Evolutionary conservation across 441 rosid genomes (phyloP).

Genomic region (Flueggea neowawraea): DNA sequence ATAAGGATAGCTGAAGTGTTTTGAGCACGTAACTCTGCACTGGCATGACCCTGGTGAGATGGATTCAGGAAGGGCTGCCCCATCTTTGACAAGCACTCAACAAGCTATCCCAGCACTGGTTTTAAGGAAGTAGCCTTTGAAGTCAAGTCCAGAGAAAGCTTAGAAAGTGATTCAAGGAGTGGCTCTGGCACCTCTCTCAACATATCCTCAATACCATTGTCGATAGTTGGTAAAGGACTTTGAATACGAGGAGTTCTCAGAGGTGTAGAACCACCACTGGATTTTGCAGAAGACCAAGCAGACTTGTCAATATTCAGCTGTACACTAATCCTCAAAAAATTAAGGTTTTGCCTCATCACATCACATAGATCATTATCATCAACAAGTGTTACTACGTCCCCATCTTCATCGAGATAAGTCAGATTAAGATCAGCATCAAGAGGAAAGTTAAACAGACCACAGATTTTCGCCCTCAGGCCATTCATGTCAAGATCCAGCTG

Average conservation of each 20-base stretch:
- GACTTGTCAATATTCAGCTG: conserved; percentile 29
- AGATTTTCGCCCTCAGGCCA: conserved; percentile 56
- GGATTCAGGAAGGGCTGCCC: conserved; percentile 28
- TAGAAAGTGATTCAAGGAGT: conserved; percentile 42
- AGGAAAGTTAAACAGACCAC: conserved; percentile 53
- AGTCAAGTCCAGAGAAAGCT: conserved; percentile 49
- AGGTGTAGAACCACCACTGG: conserved; percentile 56
- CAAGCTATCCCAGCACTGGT: conserved; percentile 35
- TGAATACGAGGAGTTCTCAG: conserved; percentile 36
- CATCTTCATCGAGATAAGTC: conserved; percentile 89
- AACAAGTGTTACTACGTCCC: conserved; percentile 81
- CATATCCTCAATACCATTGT: conserved; percentile 40
- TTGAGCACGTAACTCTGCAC: conserved; percentile 14
- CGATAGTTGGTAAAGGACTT: conserved; percentile 32
- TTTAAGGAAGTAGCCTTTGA: conserved; percentile 47
- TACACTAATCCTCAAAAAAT: conserved; percentile 64
- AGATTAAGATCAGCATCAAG: conserved; percentile 46
- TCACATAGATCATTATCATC: conserved; percentile 74
- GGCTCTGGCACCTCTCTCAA: conserved; percentile 61
- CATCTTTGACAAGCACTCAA: conserved; percentile 46
- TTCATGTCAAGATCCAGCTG: conserved; percentile 65
- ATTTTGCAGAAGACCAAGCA: conserved; percentile 30
- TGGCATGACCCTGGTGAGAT: conserved; percentile 15
- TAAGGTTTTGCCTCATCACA: conserved; percentile 64
- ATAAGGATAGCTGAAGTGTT: conserved; percentile 26